A percentile compares a stretch with the other conserved stretches of the same genome.
These are phyloP conservation scores for Astrothelium macrocarpum DNA, from an alignment of 495 filamentous ascomycete species.

Conservation along the genomic window DNA sequence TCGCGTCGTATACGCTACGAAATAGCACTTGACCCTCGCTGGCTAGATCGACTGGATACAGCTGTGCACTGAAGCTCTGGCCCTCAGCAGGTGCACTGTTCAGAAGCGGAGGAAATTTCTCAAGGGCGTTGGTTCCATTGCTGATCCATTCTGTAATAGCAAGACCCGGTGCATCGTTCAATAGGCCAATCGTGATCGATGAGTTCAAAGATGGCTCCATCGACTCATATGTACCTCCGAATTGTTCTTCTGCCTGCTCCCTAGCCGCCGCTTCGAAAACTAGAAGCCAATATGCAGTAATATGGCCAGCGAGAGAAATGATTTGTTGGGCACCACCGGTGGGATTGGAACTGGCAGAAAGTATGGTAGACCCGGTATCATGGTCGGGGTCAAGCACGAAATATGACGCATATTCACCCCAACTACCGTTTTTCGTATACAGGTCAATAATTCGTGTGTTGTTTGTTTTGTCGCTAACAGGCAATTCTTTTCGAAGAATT, in stretches of 20 bases:
- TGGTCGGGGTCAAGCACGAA: slow-evolving; percentile 8
- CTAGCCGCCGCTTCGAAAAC: neutral
- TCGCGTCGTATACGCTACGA: neutral
- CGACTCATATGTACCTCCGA: neutral
- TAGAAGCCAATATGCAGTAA: neutral
- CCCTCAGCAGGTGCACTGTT: neutral
- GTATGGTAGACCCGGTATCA: slow-evolving; percentile 10
- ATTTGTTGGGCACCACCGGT: neutral
- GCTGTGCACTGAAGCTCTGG: neutral
- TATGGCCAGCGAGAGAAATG: neutral
- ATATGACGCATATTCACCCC: slow-evolving; percentile 8
- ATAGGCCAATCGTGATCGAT: neutral
- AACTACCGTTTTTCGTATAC: slow-evolving; percentile 6
- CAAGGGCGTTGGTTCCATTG: neutral
- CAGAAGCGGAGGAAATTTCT: neutral
- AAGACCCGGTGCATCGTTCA: neutral
- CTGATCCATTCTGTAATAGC: neutral
- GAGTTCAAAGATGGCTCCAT: neutral
- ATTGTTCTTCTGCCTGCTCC: neutral
- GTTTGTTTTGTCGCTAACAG: neutral
- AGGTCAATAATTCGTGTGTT: slow-evolving; percentile 9
- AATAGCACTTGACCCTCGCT: neutral
- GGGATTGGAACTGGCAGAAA: neutral
- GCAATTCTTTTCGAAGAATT: slow-evolving; percentile 1
- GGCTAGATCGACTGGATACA: neutral